phyloP scores from a whole-genome alignment of 345 rosid genomes.

The Eucalyptus pauciflora region DNA sequence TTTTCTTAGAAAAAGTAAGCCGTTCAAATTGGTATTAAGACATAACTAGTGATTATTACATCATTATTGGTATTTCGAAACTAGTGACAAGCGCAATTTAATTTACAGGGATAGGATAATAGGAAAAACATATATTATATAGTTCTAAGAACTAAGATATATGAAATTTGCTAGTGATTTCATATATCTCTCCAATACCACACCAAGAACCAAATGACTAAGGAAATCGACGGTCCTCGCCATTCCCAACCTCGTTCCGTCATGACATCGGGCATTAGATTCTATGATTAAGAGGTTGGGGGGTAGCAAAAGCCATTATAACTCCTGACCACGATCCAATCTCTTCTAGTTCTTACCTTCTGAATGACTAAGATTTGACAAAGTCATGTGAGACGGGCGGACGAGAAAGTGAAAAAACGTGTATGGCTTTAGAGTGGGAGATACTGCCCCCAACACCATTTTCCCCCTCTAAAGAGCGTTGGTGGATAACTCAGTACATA shows the following conservation, averaged over 20 bases:
- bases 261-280: neutral
- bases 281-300: neutral
- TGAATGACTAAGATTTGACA: neutral
- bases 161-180: neutral
- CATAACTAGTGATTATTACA: neutral
- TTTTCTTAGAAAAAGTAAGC: neutral
- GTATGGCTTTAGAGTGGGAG: neutral
- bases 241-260: neutral
- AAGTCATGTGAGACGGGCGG: neutral
- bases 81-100: neutral
- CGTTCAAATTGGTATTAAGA: neutral
- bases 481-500: neutral
- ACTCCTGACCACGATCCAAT: neutral
- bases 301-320: neutral
- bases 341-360: neutral
- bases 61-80: neutral
- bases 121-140: neutral
- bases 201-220: rapidly evolving
- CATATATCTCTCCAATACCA: rapidly evolving
- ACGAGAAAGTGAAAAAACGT: neutral
- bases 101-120: neutral
- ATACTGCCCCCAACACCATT: neutral
- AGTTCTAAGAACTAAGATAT: neutral
- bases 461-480: neutral
- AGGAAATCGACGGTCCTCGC: neutral